These are phyloP conservation scores for Guadua angustifolia DNA, from an alignment of 176 grass and related monocot genomes.

Conservation along the genomic window DNA sequence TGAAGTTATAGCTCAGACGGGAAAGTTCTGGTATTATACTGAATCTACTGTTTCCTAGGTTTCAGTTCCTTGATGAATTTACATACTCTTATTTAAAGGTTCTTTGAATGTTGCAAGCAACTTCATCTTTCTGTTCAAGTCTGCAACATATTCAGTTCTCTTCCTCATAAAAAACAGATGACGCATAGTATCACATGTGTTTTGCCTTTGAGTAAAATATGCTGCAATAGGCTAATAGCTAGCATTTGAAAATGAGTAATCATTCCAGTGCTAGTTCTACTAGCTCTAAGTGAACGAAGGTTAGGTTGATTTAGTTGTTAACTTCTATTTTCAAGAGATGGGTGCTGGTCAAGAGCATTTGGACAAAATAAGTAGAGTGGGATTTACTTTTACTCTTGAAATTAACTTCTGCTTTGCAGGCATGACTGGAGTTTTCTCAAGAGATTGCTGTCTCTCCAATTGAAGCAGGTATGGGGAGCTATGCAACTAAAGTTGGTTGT, in stretches of 20 bases:
- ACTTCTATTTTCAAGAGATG: slow-evolving; percentile 21
- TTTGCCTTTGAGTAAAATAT: slow-evolving; percentile 18
- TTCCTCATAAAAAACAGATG: slow-evolving; percentile 4
- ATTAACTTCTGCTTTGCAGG: slow-evolving; percentile 60
- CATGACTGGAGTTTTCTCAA: slow-evolving; percentile 91
- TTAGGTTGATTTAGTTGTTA: slow-evolving; percentile 29
- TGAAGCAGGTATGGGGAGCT: slow-evolving; percentile 95
- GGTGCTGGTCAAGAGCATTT: slow-evolving; percentile 18
- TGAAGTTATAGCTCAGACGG: slow-evolving; percentile 74
- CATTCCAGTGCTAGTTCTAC: neutral
- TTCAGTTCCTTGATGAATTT: slow-evolving; percentile 27
- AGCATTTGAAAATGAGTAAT: slow-evolving; percentile 36
- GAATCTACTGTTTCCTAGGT: neutral
- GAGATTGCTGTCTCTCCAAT: slow-evolving; percentile 68
- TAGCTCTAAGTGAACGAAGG: neutral
- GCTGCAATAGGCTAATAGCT: slow-evolving; percentile 13
- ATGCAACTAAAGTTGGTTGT: slow-evolving; percentile 42
- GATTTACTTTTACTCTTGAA: slow-evolving; percentile 30
- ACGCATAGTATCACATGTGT: neutral
- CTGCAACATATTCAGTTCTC: slow-evolving; percentile 20
- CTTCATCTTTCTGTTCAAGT: slow-evolving; percentile 11
- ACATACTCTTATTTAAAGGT: slow-evolving; percentile 6
- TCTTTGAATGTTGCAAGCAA: slow-evolving; percentile 1
- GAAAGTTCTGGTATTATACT: slow-evolving; percentile 87
- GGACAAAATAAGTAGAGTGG: neutral